These are phyloP conservation scores for Exophiala oligosperma DNA, from an alignment of 2,329 filamentous ascomycete species.

Conservation along the genomic window DNA sequence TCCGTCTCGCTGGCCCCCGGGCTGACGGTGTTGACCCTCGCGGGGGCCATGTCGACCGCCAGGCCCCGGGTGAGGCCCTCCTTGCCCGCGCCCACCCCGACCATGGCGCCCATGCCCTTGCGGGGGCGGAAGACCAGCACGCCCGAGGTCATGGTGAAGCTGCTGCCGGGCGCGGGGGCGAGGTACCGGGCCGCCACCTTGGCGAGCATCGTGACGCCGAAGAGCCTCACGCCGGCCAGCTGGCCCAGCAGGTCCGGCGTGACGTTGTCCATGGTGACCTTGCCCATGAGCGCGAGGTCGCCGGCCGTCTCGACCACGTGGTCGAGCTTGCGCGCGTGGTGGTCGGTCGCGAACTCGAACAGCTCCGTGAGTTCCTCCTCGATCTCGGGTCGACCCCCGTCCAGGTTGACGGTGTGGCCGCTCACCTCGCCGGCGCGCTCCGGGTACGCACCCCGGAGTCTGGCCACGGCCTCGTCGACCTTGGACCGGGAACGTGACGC, in stretches of 20 bases:
- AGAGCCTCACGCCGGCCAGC: constrained; percentile 36
- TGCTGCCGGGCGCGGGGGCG: constrained; percentile 30
- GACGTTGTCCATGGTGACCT: constrained; percentile 31
- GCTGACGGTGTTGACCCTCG: constrained; percentile 44
- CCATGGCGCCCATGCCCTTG: constrained; percentile 35
- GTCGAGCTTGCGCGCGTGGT: constrained; percentile 40
- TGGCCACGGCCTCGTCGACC: constrained; percentile 41
- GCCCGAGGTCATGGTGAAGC: constrained; percentile 44
- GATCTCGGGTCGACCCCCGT: constrained; percentile 45
- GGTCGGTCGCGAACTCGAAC: constrained; percentile 39
- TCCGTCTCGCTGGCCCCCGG: constrained; percentile 45
- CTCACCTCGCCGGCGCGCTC: constrained; percentile 31
- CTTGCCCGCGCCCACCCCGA: constrained; percentile 29
- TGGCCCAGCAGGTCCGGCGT: constrained; percentile 29
- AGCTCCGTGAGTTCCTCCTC: constrained; percentile 46
- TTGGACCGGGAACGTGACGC: constrained; percentile 43
- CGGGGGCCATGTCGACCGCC: constrained; percentile 43
- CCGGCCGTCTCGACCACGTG: constrained; percentile 56
- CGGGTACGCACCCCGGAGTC: constrained; percentile 47
- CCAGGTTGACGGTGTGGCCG: constrained; percentile 40
- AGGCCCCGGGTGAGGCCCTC: constrained; percentile 40
- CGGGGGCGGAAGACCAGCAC: constrained; percentile 37
- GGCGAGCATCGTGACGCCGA: constrained; percentile 39
- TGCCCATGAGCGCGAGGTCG: constrained; percentile 37
- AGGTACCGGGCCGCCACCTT: constrained; percentile 43